Base-by-base conservation (phyloP, 2,329 filamentous ascomycete species). In the Fusarium irregulare region DNA sequence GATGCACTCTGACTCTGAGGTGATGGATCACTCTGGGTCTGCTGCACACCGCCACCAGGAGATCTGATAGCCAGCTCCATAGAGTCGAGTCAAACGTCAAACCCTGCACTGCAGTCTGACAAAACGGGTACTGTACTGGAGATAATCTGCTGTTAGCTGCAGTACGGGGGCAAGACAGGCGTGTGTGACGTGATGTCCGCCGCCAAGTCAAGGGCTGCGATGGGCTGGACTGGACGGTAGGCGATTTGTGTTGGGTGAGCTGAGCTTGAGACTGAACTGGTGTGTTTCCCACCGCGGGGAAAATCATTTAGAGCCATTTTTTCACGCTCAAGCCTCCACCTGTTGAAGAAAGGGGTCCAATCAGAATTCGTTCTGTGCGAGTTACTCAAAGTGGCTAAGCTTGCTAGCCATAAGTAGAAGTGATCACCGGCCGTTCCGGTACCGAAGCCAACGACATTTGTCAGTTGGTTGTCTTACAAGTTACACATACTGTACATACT, bases 371-470 rank as follows among this genome's bases (percentile, higher is more conserved):
- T 16, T 10, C 28, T 58, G 56, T 66, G 61, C 66, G 66, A 70
- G 54, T 66, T 70, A 46, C 66, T 59, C 16, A 14, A 66, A 58
- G 11, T 10, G 30, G 66, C 46, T 62, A 66, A 50, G 41, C 12
- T 12, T 23, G 16, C n/a, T n/a, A 32, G 37, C 56, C 37, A 3
- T 21, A 45, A 54, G 10, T 7, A 30, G 48, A n/a, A 62, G 45
- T 32, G 59, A 62, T 62, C 45, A 14, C 49, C 49, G 49, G 16
- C 21, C 37, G 34, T 53, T 13, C 41, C 11, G 34, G 32, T n/a
- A 20, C 49, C 37, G 49, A 53, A 53, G 23, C 32, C 37, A 42
- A 53, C 49, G 34, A 53, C 49, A 53, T 53, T 20, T 41, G 27
- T 37, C 16, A 56, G 23, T 40, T 28, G 30, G 20, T 13, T 37